Percentiles rank a stretch among this genome's conserved stretches.
phyloP scores from a whole-genome alignment of 257 asterid genomes.

The Agastache rugosa region DNA sequence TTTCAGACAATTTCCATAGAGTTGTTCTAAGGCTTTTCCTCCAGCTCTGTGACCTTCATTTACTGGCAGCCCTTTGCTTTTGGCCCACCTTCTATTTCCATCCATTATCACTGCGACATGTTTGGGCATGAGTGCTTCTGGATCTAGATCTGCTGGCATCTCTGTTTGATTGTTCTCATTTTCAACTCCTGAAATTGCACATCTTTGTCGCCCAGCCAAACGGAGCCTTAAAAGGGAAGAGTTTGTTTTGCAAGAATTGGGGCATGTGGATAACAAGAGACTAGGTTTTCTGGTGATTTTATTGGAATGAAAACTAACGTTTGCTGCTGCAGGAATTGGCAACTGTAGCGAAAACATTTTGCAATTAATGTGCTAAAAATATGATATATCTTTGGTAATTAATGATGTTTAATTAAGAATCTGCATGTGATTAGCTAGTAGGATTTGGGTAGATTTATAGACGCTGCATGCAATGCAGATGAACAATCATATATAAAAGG shows the following conservation, averaged over 20 bases:
- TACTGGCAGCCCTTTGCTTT: conserved; percentile 6
- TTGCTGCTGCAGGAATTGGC: neutral
- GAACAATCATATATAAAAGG: no score
- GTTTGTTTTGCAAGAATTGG: neutral
- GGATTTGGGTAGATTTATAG: no score
- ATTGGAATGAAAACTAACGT: neutral
- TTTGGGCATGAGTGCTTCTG: conserved; percentile 22
- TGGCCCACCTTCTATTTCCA: conserved; percentile 45
- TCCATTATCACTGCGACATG: conserved; percentile 41
- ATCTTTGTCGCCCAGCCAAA: neutral
- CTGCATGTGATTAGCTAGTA: no score
- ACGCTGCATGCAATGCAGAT: no score
- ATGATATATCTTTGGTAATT: no score
- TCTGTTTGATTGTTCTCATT: neutral
- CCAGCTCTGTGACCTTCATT: conserved; percentile 30
- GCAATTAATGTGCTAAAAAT: neutral
- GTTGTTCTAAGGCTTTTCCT: neutral
- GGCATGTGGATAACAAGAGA: neutral
- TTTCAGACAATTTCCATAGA: conserved; percentile 4
- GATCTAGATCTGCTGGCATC: neutral
- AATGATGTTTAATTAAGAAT: no score
- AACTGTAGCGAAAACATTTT: neutral
- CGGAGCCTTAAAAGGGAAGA: neutral
- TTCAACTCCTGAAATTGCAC: neutral
- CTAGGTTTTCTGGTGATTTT: neutral